A percentile compares a stretch with the other conserved stretches of the same genome.
These are phyloP conservation scores for Parachaetomium inaequale DNA, from an alignment of 495 filamentous ascomycete genomes.

Conservation along the genomic window DNA sequence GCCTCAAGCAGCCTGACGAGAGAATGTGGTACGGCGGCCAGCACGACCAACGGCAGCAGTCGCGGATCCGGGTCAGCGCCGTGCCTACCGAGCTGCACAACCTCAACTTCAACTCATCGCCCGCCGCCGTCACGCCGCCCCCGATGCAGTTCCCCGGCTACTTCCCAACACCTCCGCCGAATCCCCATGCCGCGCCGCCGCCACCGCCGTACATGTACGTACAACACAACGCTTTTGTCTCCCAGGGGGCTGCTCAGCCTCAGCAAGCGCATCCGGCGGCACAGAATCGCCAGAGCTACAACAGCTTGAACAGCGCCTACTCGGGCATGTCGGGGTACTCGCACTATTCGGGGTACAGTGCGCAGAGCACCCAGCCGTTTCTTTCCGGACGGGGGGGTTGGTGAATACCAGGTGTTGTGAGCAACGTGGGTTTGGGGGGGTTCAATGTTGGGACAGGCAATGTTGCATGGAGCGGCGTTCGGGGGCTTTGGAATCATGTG, in stretches of 20 bases:
- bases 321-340: conserved; percentile 15
- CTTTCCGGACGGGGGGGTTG: conserved; percentile 2
- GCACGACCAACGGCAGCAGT: background rate
- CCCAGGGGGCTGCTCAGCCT: conserved; percentile 13
- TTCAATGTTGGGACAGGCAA: background rate
- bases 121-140: background rate
- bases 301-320: conserved; percentile 22
- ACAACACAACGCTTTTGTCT: background rate
- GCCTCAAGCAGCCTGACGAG: conserved; percentile 20
- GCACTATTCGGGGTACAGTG: conserved; percentile 12
- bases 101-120: too few relatives aligned
- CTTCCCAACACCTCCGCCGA: background rate
- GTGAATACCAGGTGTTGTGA: background rate
- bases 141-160: background rate
- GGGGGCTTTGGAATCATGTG: background rate
- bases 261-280: conserved; percentile 9
- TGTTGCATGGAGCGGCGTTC: background rate
- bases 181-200: background rate
- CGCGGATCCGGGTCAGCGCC: background rate
- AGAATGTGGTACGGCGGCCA: conserved; percentile 26
- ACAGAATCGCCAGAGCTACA: conserved; percentile 15
- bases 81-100: conserved; percentile 8
- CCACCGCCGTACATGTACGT: too few relatives aligned
- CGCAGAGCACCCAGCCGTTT: conserved; percentile 21
- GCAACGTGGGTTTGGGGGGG: background rate